Conservation (phyloP, 495 filamentous ascomycete genomes). For the Trichoderma gamsii region DNA sequence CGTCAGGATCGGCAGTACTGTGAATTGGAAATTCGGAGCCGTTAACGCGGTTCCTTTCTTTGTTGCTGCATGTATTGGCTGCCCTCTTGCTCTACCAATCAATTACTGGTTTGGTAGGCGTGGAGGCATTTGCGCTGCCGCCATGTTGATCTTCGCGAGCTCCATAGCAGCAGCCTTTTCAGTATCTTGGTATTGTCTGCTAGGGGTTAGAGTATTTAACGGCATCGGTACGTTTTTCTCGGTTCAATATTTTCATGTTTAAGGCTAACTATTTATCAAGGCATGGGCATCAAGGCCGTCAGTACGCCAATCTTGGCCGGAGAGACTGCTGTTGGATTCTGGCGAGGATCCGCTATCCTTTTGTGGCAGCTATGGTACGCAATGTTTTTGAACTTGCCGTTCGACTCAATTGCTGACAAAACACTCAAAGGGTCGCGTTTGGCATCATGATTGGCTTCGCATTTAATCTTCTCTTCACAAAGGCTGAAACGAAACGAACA, state of each 20-base stretch:
- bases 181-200: slow-evolving; percentile 20
- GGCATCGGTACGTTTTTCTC: slow-evolving; percentile 26
- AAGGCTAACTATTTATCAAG: slow-evolving; percentile 12
- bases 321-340: slow-evolving; percentile 29
- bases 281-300: slow-evolving; percentile 32
- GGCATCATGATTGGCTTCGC: slow-evolving; percentile 30
- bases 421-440: slow-evolving; percentile 27
- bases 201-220: slow-evolving; percentile 24
- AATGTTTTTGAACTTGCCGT: background rate
- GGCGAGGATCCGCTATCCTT: slow-evolving; percentile 29
- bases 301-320: slow-evolving; percentile 30
- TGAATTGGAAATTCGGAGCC: slow-evolving; percentile 16
- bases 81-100: slow-evolving; percentile 27
- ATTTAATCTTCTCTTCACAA: slow-evolving; percentile 28
- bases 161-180: slow-evolving; percentile 25
- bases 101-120: slow-evolving; percentile 28
- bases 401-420: background rate
- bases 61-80: slow-evolving; percentile 25
- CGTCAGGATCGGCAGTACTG: background rate
- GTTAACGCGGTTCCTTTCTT: slow-evolving; percentile 24
- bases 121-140: slow-evolving; percentile 26
- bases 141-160: slow-evolving; percentile 26
- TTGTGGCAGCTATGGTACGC: slow-evolving; percentile 31
- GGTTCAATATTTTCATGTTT: background rate
- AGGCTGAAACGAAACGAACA: background rate